Conservation (phyloP, 2,329 filamentous ascomycete species). For the Emmonsia crescens region DNA sequence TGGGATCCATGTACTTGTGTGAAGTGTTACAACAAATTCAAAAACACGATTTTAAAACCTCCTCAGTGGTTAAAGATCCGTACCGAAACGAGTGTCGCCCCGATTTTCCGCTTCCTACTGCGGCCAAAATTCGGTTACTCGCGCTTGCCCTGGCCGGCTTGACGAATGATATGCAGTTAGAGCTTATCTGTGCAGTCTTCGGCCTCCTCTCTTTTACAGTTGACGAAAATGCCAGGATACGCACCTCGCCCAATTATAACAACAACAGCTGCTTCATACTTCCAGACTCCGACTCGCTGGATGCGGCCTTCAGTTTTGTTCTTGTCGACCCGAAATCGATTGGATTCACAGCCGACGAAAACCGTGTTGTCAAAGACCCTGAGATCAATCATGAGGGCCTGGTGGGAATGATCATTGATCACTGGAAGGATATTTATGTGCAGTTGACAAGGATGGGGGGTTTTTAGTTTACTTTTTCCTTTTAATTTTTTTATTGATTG, state of each 20-base stretch:
- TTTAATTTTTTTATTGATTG: neutral
- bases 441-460: slow-evolving; percentile 24
- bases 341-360: slow-evolving; percentile 8
- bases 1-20: slow-evolving; percentile 28
- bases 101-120: slow-evolving; percentile 13
- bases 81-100: slow-evolving; percentile 16
- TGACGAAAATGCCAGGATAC: slow-evolving; percentile 18
- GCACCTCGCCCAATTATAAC: slow-evolving; percentile 11
- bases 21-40: slow-evolving; percentile 22
- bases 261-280: slow-evolving; percentile 16
- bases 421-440: slow-evolving; percentile 27
- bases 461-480: neutral
- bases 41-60: slow-evolving; percentile 13
- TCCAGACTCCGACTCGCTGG: slow-evolving; percentile 21
- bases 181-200: slow-evolving; percentile 32
- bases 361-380: slow-evolving; percentile 11
- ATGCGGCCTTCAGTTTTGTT: slow-evolving; percentile 24
- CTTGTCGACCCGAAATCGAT: slow-evolving; percentile 12
- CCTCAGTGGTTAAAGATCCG: slow-evolving; percentile 11
- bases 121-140: slow-evolving; percentile 23
- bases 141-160: slow-evolving; percentile 28
- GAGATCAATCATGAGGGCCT: slow-evolving; percentile 22
- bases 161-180: slow-evolving; percentile 29
- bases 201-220: slow-evolving; percentile 26
- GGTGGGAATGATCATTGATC: slow-evolving; percentile 23